Base-by-base conservation (phyloP, 108 stramenopile species). In the Cyclostephanos tholiformis region DNA sequence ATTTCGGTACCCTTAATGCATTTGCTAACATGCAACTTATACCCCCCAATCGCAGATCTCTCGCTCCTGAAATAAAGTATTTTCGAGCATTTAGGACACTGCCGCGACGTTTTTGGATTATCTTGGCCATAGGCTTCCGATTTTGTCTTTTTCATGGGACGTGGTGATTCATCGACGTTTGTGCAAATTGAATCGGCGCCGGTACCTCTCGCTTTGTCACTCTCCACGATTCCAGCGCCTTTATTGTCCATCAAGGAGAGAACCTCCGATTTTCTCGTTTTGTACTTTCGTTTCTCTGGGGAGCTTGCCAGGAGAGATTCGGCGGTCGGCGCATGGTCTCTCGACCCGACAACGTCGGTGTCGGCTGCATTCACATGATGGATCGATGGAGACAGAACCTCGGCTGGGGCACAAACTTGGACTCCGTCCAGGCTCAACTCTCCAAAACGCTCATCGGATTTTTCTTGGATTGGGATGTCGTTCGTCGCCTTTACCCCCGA, bases 21-120 rank as follows among this genome's bases (percentile, higher is more conserved):
- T 25, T 14, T 53, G 52, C 52, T 62, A 20, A 62, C 29, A 29
- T 62, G 61, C 61, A 62, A 29, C 29, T 32, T 62, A 39, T 26
- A 62, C 2, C 61, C 61, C 36, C 36, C 38, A 11, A n/a, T 11
- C 2, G 61, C 61, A 39, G 61, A 4, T 62, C 61, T 62, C 26
- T 62, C 25, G 26, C 61, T 62, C 9, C 61, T 25, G 14, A 62
- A 62, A 29, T 62, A 29, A 27, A 62, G 61, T 22, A 39, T 1
- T 62, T 27, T 14, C 25, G 17, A 26, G 61, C 61, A 62, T 39
- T 38, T 35, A 27, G 12, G 38, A 14, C 61, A 62, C 61, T 62
- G 61, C 14, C 61, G 61, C 29, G 32, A 35, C 2, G 35, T 0
- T 4, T 41, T 63, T 2, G 30, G 6, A 22, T 38, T 10, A 41